A percentile compares a stretch with the other conserved stretches of the same genome.
These are phyloP conservation scores for Chara braunii DNA, from an alignment of 139 green algal genomes.

Conservation along the genomic window DNA sequence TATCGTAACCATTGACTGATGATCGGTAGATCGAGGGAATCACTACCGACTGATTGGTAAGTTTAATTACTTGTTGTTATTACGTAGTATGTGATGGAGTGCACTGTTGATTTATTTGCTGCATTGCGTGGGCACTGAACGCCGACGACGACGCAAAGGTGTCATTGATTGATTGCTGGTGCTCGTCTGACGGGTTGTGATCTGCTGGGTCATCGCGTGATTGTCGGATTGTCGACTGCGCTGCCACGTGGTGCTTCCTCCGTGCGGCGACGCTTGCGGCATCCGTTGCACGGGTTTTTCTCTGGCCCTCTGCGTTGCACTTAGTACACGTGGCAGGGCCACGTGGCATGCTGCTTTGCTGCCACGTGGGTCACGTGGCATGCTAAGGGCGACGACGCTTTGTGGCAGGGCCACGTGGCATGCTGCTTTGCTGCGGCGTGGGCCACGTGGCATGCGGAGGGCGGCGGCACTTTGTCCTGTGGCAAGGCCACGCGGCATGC, in stretches of 20 bases:
- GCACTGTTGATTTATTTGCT: too few relatives aligned
- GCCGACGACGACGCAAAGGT: too few relatives aligned
- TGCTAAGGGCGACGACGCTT: background rate
- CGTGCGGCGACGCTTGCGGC: too few relatives aligned
- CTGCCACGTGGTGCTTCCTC: too few relatives aligned
- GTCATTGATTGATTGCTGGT: background rate
- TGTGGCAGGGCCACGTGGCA: background rate
- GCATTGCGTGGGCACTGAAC: too few relatives aligned
- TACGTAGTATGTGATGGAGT: too few relatives aligned
- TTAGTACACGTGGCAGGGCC: background rate
- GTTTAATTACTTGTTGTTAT: too few relatives aligned
- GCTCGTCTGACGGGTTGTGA: background rate
- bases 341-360: background rate
- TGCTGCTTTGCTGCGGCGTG: background rate
- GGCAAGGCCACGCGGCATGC: background rate
- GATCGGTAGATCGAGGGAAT: background rate
- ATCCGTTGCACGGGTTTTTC: too few relatives aligned
- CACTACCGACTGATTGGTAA: background rate
- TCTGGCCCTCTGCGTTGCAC: background rate
- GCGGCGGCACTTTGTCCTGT: background rate
- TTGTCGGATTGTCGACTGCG: background rate
- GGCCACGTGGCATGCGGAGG: too few relatives aligned
- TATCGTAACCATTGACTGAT: background rate
- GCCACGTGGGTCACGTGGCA: background rate
- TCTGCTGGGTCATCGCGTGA: slow-evolving; percentile 1